Conservation (phyloP, 2,329 filamentous ascomycete genomes). For the Tolypocladium album region DNA sequence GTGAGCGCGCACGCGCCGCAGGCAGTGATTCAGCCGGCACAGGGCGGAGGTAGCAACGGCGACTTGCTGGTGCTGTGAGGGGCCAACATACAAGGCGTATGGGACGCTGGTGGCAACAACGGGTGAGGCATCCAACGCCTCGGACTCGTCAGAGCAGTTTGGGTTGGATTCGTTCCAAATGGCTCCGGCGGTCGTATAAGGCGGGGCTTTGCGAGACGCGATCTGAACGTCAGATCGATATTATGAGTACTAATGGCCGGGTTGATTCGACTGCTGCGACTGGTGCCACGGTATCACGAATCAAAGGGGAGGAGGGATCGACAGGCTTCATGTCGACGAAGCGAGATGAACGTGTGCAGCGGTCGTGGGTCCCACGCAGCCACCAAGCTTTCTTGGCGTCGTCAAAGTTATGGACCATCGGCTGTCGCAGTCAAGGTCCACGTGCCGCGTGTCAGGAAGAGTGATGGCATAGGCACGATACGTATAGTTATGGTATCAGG, state of each 20-base stretch:
- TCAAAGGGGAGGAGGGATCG: not conserved
- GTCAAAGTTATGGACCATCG: not conserved
- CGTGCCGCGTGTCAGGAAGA: not conserved
- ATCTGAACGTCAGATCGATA: too few relatives aligned
- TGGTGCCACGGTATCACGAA: not conserved
- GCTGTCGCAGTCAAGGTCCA: not conserved
- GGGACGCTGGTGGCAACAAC: not conserved
- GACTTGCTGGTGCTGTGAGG: conserved; percentile 57
- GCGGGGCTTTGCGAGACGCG: not conserved
- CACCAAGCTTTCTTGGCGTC: not conserved
- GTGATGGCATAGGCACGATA: not conserved
- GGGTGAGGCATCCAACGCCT: not conserved
- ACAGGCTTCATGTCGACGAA: not conserved
- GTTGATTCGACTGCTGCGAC: not conserved
- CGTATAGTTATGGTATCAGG: too few relatives aligned
- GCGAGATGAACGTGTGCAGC: not conserved
- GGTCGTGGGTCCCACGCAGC: not conserved
- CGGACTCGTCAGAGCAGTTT: not conserved
- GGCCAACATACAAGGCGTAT: not conserved
- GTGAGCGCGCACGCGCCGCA: conserved; percentile 77
- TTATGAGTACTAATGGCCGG: not conserved
- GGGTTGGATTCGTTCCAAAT: not conserved
- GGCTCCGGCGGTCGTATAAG: not conserved
- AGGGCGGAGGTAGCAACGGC: conserved; percentile 53
- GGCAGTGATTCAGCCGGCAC: conserved; percentile 60